Base-by-base conservation (phyloP, 768 basidiomycete species). In the Rhodotorula kratochvilovae region DNA sequence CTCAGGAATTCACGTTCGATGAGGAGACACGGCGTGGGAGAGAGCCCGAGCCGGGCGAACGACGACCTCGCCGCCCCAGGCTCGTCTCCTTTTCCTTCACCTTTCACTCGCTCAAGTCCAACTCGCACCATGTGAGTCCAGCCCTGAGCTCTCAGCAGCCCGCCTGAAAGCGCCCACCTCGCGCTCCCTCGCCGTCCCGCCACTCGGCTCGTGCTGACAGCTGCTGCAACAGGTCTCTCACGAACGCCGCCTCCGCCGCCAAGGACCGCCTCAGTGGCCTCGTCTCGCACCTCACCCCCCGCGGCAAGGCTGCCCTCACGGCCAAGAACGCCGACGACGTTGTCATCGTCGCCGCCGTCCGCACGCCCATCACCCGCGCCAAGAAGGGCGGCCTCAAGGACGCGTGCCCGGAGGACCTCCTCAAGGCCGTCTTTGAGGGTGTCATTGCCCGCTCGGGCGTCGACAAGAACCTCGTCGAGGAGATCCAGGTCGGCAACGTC, bases 351-450 rank as follows among this genome's bases (percentile, higher is more conserved):
- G 83, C 87, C 19, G 93, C 94, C 31, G 86, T 91, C 59, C 88
- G 96, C 72, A 92, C 93, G 56, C 91, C 96, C 35, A 85, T 95
- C 70, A 96, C 94, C 92, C 60, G 68, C 19, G 72, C 86, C 31
- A 91, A 87, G 84, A 97, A 95, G 80, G 95, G 95, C 33, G 92
- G 92, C 67, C 84, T 94, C 78, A 95, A 92, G 79, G 91, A 96
- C 77, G 83, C 85, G 2, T 86, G 68, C 54, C 90, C 93, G 23
- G 95, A 96, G 75, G 91, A 94, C 78, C 84, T 98, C 66, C 84
- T 97, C 72, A 84, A 85, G 69, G 88, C 88, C 35, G 83, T 96
- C 51, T 88, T 96, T 83, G 89, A 88, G 83, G 92, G 87, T 0
- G 84, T 82, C 60, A 83, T 92, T 31, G 86, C 90, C 79, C 89